Base-by-base conservation (phyloP, 2,329 filamentous ascomycete species). In the Hymenoscyphus linearis region DNA sequence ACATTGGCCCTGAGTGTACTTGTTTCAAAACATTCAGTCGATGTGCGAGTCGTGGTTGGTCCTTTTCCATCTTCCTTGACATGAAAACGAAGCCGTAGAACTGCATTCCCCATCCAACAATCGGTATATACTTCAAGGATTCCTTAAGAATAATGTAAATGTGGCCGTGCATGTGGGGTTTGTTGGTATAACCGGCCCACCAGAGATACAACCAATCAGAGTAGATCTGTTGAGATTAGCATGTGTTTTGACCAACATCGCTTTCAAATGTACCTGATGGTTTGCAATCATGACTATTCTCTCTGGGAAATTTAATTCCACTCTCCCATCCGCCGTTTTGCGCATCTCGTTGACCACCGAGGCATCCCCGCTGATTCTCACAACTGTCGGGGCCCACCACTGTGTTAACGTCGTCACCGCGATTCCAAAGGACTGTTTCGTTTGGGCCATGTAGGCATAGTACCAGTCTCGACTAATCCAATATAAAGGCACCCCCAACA, bases 151-250 rank as follows among this genome's bases (percentile, higher is more conserved):
- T 93, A 72, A 96, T 96, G 77, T 91, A 96, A 70, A 96, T 82
- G 71, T 91, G 88, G 12, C 92, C 91, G 69, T 95, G 89, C 84
- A 91, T 91, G 58, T 83, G 82, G 61, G 89, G 89, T 1, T 69
- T 74, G 70, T 87, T 87, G 27, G 89, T 91, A 70, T 96, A 96
- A n/a, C 87, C 90, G 27, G 91, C 87, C 91, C 91, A 96, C 91
- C 91, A 96, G 7, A 96, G 82, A 72, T 96, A 96, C 9, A 96
- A 76, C 91, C 91, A 96, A 76, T 96, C 91, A 9, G 91, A 93
- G 72, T 96, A 96, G 58, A 96, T 86, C 83, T 83, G 66, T 26
- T 27, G 14, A 52, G 36, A 66, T 71, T 63, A 72, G 71, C 55
- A 61, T 25, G 4, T 36, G 31, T 22, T 52, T 10, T 56, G 4